Base-by-base conservation (phyloP, 768 basidiomycete genomes). In the Macrocybe gigantea region DNA sequence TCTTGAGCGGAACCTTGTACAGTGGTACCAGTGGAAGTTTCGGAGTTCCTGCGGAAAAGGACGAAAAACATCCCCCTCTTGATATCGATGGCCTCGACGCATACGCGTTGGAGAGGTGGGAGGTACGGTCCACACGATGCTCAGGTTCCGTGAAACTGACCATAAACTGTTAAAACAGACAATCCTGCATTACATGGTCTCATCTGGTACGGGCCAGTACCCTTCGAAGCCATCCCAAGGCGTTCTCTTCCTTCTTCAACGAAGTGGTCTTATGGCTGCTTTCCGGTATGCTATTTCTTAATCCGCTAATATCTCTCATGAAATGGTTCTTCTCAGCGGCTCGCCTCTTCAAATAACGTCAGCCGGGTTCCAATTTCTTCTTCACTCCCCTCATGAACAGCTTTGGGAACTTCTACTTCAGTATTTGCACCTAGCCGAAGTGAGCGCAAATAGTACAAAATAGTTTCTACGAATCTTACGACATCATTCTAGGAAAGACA, bases 101-200 rank as follows among this genome's bases (percentile, higher is more conserved):
- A 10, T 89, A 88, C 60, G 91, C 93, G 1, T 69, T 91, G 37
- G 87, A 89, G 57, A 77, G 90, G 51, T 96, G 93, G 93, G 93
- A 96, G 80, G 92, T 87, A 53, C 52, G 74, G 60, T 41, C 1
- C 7, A 38, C 14, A 38, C 37, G 37, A 32, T 15, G 7, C 30
- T 48, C 36, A 15, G n/a, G 29, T 46, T 14, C 44, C 31, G 8
- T 35, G 1, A 33, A 31, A 10, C 35, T 47, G 14, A 46, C 40
- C 14, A 44, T 33, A 41, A 37, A 42, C 36, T 51, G 44, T 53
- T 37, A 40, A 33, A 30, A 31, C 52, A 98, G 93, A 93, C 92
- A 0, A 95, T 98, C 57, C 75, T 98, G 38, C 93, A 97, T 65
- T 98, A 90, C 61, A 96, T 99, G 93, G 96, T 99, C 3, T 93